phyloP scores from a whole-genome alignment of 1,284 basidiomycete species.

The Malassezia equina region DNA sequence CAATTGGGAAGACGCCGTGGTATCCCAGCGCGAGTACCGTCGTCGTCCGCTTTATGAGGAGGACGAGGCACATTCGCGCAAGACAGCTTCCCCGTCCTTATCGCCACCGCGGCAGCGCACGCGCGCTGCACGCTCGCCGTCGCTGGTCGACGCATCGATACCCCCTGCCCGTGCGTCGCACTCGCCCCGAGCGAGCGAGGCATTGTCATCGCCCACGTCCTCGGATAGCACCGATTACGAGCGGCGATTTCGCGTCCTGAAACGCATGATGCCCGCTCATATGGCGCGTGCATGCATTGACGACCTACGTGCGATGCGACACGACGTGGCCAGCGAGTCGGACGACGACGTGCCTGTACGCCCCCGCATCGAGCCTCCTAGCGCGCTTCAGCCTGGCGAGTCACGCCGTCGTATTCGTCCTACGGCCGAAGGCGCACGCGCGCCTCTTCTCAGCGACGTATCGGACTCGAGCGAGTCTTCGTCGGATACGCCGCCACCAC shows the following conservation, averaged over 20 bases:
- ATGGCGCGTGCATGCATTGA: conserved; percentile 41
- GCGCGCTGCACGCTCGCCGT: background rate
- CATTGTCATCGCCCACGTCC: background rate
- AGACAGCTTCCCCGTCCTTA: background rate
- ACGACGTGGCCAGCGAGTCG: conserved; percentile 22
- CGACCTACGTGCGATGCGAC: conserved; percentile 40
- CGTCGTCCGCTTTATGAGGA: conserved; percentile 6
- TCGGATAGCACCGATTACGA: conserved; percentile 38
- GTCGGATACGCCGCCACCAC: background rate
- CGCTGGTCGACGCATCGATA: background rate
- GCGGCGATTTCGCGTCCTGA: conserved; percentile 35
- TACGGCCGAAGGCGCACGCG: conserved; percentile 16
- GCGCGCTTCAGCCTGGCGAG: conserved; percentile 26
- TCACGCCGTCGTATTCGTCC: conserved; percentile 23
- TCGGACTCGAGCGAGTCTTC: conserved; percentile 17
- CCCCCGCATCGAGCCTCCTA: background rate
- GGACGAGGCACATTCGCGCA: background rate
- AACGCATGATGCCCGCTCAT: conserved; percentile 42
- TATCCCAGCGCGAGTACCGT: conserved; percentile 35
- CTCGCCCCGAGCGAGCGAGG: background rate
- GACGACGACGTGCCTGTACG: conserved; percentile 21
- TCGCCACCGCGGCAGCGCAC: background rate
- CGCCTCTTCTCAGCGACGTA: conserved; percentile 21
- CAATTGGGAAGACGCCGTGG: conserved; percentile 50
- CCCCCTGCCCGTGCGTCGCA: background rate